phyloP scores from a whole-genome alignment of 2,329 filamentous ascomycete species.

The Diplodia sapinea region DNA sequence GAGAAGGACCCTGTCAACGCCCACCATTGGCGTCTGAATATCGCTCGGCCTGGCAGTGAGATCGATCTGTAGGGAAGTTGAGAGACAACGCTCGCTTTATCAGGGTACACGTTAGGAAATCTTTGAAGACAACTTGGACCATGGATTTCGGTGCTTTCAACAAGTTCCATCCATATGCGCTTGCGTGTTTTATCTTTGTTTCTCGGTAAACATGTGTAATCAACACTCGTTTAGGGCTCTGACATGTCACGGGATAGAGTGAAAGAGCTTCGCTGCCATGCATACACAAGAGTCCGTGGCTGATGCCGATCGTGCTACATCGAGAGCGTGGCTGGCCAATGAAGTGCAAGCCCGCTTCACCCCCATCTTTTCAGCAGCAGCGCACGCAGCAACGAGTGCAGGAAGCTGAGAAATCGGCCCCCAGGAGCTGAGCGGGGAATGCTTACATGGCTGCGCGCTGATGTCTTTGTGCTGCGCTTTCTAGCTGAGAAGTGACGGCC shows the following conservation, averaged over 20 bases:
- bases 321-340: neutral
- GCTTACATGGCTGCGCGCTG: neutral
- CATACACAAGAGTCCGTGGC: neutral
- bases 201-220: neutral
- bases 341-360: neutral
- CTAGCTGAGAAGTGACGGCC: neutral
- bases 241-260: neutral
- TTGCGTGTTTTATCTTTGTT: neutral
- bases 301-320: neutral
- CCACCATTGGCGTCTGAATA: slow-evolving; percentile 54
- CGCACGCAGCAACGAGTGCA: neutral
- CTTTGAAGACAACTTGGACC: too few relatives aligned
- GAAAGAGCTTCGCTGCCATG: neutral
- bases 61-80: slow-evolving; percentile 46
- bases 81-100: neutral
- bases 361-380: neutral
- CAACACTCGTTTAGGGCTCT: neutral
- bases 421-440: neutral
- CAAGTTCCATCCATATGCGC: neutral
- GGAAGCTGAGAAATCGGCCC: neutral
- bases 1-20: slow-evolving; percentile 54
- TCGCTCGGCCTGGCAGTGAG: slow-evolving; percentile 49
- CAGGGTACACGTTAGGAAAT: too few relatives aligned
- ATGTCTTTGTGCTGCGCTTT: neutral
- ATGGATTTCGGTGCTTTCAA: neutral